Base-by-base conservation (phyloP, 2,329 filamentous ascomycete genomes). In the Colletotrichum truncatum region DNA sequence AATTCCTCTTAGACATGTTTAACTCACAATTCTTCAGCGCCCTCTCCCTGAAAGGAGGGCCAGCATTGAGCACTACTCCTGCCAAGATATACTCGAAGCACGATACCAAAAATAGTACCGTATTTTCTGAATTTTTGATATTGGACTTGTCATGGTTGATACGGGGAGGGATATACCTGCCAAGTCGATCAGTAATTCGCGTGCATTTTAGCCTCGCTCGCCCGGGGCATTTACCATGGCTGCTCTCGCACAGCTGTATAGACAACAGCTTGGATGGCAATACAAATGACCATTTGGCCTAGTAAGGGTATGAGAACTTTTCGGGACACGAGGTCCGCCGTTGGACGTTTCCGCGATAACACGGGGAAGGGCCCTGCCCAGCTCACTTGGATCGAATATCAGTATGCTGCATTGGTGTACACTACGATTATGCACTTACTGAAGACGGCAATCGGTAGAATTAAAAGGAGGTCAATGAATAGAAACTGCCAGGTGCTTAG, bases 71-170 rank as follows among this genome's bases (percentile, higher is more conserved):
- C 1, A 98, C 91, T 38, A 98, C 85, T 4, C 93, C 96, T 0
- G 93, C 92, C 21, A 98, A 84, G 36, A 97, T 97, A 77, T 99
- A 99, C 76, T 98, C 94, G 73, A 94, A 98, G 76, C 94, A 98
- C 2, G 92, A 97, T 5, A 94, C 84, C 28, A 98, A 80, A 81
- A 99, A 99, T 1, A 99, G 82, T 0, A 92, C 89, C 0, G 95
- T 97, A 73, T 99, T 98, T 73, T 98, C 92, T 9, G 93, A 97
- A 77, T 98, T 98, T 72, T 91, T 86, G 56, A 94, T 91, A 74
- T 96, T 97, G 23, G 92, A 91, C 73, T 96, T 91, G 28, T 97
- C 87, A 25, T 86, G 87, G 73, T 94, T 87, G 25, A 97, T 76
- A 60, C 89, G 84, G 0, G 96, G 96, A 14, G 94, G 93, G 55